Percentiles rank a stretch among this genome's conserved stretches.
These are phyloP conservation scores for Erythrobasidium yunnanense DNA, from an alignment of 768 basidiomycete genomes.

Conservation along the genomic window DNA sequence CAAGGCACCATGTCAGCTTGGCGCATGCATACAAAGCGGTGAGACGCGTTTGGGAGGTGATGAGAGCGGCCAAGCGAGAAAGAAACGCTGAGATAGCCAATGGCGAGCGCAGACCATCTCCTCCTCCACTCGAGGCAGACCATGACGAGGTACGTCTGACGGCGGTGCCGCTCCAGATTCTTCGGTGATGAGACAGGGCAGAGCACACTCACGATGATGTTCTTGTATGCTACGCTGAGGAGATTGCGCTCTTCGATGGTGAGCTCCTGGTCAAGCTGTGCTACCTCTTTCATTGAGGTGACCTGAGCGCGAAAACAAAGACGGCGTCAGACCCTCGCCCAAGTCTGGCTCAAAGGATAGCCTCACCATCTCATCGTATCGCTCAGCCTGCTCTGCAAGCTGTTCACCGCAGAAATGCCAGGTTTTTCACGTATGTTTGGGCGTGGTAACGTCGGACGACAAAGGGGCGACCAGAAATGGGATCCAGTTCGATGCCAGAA, in stretches of 20 bases:
- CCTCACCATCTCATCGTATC: conserved; percentile 30
- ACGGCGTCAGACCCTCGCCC: neutral
- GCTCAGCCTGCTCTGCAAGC: conserved; percentile 31
- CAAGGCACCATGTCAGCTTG: too few species aligned
- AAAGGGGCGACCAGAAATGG: neutral
- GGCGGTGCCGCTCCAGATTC: too few species aligned
- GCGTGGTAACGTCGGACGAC: neutral
- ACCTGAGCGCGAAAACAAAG: conserved; percentile 7
- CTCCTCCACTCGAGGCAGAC: too few species aligned
- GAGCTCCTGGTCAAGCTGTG: conserved; percentile 68
- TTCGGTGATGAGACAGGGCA: neutral
- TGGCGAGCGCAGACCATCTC: too few species aligned
- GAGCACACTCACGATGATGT: conserved; percentile 52
- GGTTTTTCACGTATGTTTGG: neutral
- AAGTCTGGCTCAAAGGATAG: neutral
- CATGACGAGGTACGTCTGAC: too few species aligned
- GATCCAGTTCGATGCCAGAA: too few species aligned
- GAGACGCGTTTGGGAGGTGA: too few species aligned
- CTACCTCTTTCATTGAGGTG: conserved; percentile 28
- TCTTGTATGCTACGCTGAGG: conserved; percentile 98
- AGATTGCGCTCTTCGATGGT: conserved; percentile 98
- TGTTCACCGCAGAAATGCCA: neutral
- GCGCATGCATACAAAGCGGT: too few species aligned
- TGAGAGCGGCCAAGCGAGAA: too few species aligned
- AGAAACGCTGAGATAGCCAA: too few species aligned